Conservation (phyloP, 2,329 filamentous ascomycete species). For the Calonectria crousiana region DNA sequence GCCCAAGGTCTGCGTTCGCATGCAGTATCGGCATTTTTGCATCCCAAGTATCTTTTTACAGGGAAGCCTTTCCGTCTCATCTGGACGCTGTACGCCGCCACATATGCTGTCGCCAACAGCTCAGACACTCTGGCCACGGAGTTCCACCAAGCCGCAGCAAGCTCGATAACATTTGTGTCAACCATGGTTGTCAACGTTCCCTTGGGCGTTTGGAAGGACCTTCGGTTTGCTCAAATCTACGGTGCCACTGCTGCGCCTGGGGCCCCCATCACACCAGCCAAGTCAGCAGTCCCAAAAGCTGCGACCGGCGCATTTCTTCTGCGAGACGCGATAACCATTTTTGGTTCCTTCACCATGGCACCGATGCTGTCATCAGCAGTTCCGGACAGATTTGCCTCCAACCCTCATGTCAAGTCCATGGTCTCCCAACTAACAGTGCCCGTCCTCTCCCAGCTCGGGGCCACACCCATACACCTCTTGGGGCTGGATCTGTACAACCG, state of each 20-base stretch:
- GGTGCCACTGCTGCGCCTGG: slow-evolving; percentile 29
- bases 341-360: slow-evolving; percentile 48
- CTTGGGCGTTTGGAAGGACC: slow-evolving; percentile 48
- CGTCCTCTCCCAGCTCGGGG: slow-evolving; percentile 45
- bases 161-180: slow-evolving; percentile 42
- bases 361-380: slow-evolving; percentile 41
- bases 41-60: slow-evolving; percentile 41
- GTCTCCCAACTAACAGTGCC: slow-evolving; percentile 47
- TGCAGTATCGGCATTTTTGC: slow-evolving; percentile 27
- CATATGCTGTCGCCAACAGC: slow-evolving; percentile 45
- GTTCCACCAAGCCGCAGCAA: slow-evolving; percentile 40
- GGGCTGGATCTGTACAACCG: slow-evolving; percentile 40
- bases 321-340: slow-evolving; percentile 48
- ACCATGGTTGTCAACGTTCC: slow-evolving; percentile 49
- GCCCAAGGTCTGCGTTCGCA: slow-evolving; percentile 30
- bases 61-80: slow-evolving; percentile 43
- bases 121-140: slow-evolving; percentile 43
- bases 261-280: slow-evolving; percentile 18
- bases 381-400: slow-evolving; percentile 40
- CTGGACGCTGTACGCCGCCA: slow-evolving; percentile 46
- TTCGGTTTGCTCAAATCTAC: slow-evolving; percentile 47
- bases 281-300: slow-evolving; percentile 33
- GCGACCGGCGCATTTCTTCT: slow-evolving; percentile 44
- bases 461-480: slow-evolving; percentile 47
- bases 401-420: slow-evolving; percentile 42